Evolutionary conservation across 2,329 filamentous ascomycete genomes (phyloP).

Genomic region (Juglanconis oblonga): DNA sequence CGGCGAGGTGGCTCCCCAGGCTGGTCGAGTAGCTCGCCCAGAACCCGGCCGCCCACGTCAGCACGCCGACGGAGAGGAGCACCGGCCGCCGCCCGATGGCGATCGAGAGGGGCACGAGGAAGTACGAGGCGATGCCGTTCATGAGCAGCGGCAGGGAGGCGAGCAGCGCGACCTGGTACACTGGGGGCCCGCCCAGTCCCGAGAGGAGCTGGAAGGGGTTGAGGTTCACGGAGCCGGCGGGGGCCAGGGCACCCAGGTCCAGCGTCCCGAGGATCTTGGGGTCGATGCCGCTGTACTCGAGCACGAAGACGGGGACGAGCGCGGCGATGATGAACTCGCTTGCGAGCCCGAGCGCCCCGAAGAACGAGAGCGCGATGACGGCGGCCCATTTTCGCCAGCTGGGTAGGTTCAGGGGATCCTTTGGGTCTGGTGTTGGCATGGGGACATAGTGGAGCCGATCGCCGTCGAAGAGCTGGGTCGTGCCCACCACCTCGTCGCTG

Average conservation of each 20-base stretch:
- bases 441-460: constrained; percentile 22
- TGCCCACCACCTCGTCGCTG: constrained; percentile 23
- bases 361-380: constrained; percentile 19
- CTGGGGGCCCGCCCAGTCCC: constrained; percentile 25
- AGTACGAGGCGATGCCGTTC: constrained; percentile 29
- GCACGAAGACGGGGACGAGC: constrained; percentile 31
- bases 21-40: constrained; percentile 28
- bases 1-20: constrained; percentile 27
- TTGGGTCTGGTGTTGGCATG: constrained; percentile 30
- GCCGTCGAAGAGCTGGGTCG: constrained; percentile 23
- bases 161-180: constrained; percentile 29
- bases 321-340: constrained; percentile 28
- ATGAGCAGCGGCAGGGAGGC: constrained; percentile 28
- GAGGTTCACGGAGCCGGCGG: constrained; percentile 23
- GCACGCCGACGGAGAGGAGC: constrained; percentile 25
- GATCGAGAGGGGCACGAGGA: constrained; percentile 31
- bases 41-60: constrained; percentile 28
- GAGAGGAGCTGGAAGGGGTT: constrained; percentile 27
- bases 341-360: constrained; percentile 27
- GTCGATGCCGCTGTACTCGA: constrained; percentile 33
- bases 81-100: constrained; percentile 30
- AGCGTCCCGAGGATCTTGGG: constrained; percentile 27
- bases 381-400: constrained; percentile 21
- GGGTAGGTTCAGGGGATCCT: constrained; percentile 22
- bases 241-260: constrained; percentile 19